phyloP scores from a whole-genome alignment of 805 yeast genomes.

The Candida rishiriensis region DNA sequence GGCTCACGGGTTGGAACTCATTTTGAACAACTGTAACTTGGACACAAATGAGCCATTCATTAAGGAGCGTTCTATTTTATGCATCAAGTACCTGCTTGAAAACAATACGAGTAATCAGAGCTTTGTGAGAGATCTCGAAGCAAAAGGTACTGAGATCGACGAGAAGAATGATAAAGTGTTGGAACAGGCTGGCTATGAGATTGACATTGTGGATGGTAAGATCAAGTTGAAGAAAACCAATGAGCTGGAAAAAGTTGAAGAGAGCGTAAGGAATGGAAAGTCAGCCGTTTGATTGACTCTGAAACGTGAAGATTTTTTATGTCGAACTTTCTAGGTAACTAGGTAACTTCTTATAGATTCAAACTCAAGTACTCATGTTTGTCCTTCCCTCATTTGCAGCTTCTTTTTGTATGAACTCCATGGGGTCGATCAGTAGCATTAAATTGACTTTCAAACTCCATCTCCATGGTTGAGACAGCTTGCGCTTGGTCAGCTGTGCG shows the following conservation, averaged over 20 bases:
- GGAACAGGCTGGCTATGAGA: conserved; percentile 70
- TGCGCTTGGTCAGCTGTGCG: too few relatives aligned
- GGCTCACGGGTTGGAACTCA: conserved; percentile 61
- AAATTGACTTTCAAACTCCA: too few relatives aligned
- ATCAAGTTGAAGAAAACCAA: conserved; percentile 43
- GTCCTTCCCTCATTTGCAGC: too few relatives aligned
- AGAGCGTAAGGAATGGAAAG: conserved; percentile 1
- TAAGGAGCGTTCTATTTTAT: conserved; percentile 78
- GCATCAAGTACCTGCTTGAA: conserved; percentile 64
- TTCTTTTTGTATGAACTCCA: too few relatives aligned
- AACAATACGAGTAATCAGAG: conserved; percentile 68
- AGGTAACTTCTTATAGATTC: too few relatives aligned
- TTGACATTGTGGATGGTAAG: conserved; percentile 68
- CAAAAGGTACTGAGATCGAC: conserved; percentile 58
- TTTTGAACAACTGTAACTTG: conserved; percentile 76
- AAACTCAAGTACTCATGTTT: too few relatives aligned
- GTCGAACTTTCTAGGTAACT: too few relatives aligned
- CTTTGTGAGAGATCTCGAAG: conserved; percentile 74
- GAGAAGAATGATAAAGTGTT: conserved; percentile 42
- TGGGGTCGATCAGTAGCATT: too few relatives aligned
- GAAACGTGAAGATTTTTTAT: too few relatives aligned
- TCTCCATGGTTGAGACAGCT: too few relatives aligned
- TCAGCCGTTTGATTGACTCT: too few relatives aligned
- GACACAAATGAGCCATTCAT: conserved; percentile 87
- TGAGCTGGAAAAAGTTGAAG: conserved; percentile 14